Evolutionary conservation across 306 rosid genomes (phyloP).

Genomic region (Inga laurina): DNA sequence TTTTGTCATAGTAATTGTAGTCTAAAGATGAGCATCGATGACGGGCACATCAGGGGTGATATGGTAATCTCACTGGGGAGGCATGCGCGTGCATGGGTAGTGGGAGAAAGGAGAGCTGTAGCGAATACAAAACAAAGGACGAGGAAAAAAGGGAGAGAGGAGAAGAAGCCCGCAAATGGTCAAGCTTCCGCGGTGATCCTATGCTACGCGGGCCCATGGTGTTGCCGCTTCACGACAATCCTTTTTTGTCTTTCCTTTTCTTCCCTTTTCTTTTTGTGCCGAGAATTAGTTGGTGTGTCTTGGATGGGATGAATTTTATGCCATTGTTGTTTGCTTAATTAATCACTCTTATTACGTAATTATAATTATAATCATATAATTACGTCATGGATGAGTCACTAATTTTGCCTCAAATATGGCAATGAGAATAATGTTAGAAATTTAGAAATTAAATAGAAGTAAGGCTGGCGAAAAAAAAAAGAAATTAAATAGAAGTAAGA

Average conservation of each 20-base stretch:
- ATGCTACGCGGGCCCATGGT: neutral
- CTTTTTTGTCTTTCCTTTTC: neutral
- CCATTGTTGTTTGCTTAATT: neutral
- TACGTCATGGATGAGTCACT: neutral
- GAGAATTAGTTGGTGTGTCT: neutral
- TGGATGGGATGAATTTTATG: neutral
- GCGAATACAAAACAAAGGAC: neutral
- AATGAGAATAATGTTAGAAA: neutral
- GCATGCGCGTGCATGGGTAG: neutral
- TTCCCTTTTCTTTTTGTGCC: neutral
- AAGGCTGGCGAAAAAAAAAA: too few species aligned
- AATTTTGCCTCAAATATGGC: neutral
- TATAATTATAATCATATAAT: neutral
- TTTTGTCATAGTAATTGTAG: too few species aligned
- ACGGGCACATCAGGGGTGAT: neutral
- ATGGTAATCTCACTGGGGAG: neutral
- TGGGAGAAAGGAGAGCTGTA: neutral
- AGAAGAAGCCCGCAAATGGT: slow-evolving; percentile 1
- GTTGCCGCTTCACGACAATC: neutral
- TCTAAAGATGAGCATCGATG: neutral
- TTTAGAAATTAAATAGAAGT: neutral
- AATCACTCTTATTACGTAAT: neutral
- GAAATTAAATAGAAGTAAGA: too few species aligned
- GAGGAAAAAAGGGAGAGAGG: neutral
- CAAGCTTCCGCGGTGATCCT: neutral